Base-by-base conservation (phyloP, 2,329 filamentous ascomycete genomes). In the Biscogniauxia mediterranea region DNA sequence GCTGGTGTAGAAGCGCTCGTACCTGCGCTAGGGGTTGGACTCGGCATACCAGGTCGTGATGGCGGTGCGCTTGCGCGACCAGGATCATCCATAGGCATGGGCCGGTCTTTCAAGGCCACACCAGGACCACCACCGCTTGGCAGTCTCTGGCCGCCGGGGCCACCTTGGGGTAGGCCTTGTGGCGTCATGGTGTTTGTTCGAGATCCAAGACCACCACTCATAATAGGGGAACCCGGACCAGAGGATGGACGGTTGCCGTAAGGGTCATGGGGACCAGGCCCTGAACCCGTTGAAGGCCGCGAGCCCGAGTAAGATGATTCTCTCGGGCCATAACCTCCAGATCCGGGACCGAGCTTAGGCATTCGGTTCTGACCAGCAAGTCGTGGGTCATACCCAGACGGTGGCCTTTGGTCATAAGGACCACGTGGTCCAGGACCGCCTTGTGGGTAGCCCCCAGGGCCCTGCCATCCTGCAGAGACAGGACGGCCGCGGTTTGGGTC, bases 401-500 rank as follows among this genome's bases (percentile, higher is more conserved):
- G 52, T 26, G 66, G 57, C 17, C 73, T 61, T 46, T 69, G 55
- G 59, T 74, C 72, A 25, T 70, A 67, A 60, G 5, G 68, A 21
- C 56, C 60, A 42, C 66, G 61, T 56, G 63, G 75, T 67, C 71
- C 79, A 65, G 76, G 79, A 64, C 73, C 81, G 23, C 68, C 61
- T 50, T 71, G 71, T 42, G 78, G 73, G 63, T 81, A 80, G 1
- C 74, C 78, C 2, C 70, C 65, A 0, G 77, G 76, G 17, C 72
- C 68, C 28, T 80, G 78, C 76, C 78, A 83, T 19, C 80, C 79
- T 17, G 76, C 74, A 9, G 80, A 81, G 11, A 73, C 69, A 17
- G 78, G 72, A 54, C 81, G 80, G 46, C 75, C 76, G 9, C 80
- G 78, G 23, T 66, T 69, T 7, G 75, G 73, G 63, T 82, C 78